Base-by-base conservation (phyloP, 2,329 filamentous ascomycete species). In the Raffaelea ambrosiae region DNA sequence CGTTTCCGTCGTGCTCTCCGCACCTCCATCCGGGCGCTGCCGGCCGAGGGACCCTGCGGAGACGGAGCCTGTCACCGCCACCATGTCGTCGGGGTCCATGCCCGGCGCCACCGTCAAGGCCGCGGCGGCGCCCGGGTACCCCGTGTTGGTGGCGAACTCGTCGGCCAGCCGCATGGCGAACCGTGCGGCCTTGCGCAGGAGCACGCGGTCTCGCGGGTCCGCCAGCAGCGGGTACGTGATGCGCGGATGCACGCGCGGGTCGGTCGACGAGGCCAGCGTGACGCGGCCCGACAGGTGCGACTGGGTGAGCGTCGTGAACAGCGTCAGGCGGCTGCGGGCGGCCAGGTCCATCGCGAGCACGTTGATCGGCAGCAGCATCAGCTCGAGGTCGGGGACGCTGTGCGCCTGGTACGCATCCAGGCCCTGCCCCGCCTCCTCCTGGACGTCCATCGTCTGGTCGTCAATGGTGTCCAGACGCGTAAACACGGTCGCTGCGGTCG, bases 301-400 rank as follows among this genome's bases (percentile, higher is more conserved):
- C 48, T 64, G 59, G 21, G 61, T 47, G 10, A 63, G 53, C 3
- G 58, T 57, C 11, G 57, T 50, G 48, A 59, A 59, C 22, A 63
- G 54, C 4, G 53, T 57, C 23, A 58, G 53, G 5, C 58, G 52
- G 3, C 55, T 48, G 14, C 53, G 53, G 18, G 54, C 55, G 0
- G 51, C 49, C 29, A 63, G 59, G 29, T 61, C 59, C 45, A 66
- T 70, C 20, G 61, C 54, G 9, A 70, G 52, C 1, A 55, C 51
- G 50, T 66, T 67, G 38, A 69, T 62, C 4, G 63, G 59, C 49
- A 64, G 69, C 21, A 65, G 59, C 33, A 63, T 59, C 40, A 64
- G 51, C 46, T 65, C 62, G 20, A 61, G 42, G 18, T 65, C 58
- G 2, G 61, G 61, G 0, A 61, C 21, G 44, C 65, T 63, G 20